Percentiles rank a stretch among this genome's conserved stretches.
phyloP scores from a whole-genome alignment of 768 basidiomycete species.

The Phaffia tasmanica region DNA sequence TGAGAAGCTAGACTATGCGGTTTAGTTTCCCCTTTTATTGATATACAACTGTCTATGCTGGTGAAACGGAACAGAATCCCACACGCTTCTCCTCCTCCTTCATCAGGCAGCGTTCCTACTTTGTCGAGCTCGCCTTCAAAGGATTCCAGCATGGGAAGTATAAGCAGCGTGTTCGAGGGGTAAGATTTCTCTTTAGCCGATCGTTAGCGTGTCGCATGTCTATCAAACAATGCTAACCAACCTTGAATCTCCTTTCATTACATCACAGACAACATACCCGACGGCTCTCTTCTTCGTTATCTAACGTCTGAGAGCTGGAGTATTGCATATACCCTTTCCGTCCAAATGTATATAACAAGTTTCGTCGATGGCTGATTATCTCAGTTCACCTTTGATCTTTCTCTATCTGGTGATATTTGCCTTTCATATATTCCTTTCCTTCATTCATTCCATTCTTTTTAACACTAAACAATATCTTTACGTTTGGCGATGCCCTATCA shows the following conservation, averaged over 20 bases:
- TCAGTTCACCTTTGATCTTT: too few species aligned
- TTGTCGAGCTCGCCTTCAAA: slow-evolving; percentile 56
- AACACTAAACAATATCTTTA: not conserved
- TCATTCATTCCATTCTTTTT: not conserved
- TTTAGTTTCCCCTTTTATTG: slow-evolving; percentile 14
- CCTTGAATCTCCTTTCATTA: not conserved
- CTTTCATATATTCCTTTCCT: not conserved
- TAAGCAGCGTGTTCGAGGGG: slow-evolving; percentile 14
- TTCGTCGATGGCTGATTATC: not conserved
- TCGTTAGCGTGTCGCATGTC: not conserved
- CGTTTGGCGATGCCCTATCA: too few species aligned
- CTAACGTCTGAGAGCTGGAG: slow-evolving; percentile 5
- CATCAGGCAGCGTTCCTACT: slow-evolving; percentile 51
- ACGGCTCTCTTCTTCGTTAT: slow-evolving; percentile 14
- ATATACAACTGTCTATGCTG: not conserved
- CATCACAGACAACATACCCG: not conserved
- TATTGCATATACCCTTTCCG: not conserved
- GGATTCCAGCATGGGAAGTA: slow-evolving; percentile 41
- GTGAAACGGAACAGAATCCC: slow-evolving; percentile 55
- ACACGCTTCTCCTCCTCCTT: slow-evolving; percentile 66
- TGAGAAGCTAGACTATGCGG: slow-evolving; percentile 22
- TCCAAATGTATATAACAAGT: not conserved
- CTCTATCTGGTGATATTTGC: not conserved
- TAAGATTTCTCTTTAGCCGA: not conserved
- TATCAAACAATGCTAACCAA: not conserved